Conservation (phyloP, 2,329 filamentous ascomycete genomes). For the Aspergillus sp. region DNA sequence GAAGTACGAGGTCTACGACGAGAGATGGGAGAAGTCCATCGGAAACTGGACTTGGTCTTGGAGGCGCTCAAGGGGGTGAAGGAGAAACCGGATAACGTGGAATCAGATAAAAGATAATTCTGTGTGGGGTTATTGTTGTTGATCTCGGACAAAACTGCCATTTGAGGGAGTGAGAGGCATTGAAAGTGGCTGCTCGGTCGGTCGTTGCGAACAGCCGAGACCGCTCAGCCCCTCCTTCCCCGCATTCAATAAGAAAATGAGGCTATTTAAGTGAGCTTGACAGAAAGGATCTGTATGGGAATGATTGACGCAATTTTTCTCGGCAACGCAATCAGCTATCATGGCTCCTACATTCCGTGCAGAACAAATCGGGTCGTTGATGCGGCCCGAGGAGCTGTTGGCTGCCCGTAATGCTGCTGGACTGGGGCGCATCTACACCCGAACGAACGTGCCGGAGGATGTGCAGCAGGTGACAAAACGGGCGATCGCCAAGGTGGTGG, state of each 20-base stretch:
- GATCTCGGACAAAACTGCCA: background rate
- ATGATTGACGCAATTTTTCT: too few species aligned
- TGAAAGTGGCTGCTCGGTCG: background rate
- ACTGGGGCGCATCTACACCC: background rate
- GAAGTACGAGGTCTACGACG: background rate
- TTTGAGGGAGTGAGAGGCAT: background rate
- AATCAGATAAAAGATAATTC: too few species aligned
- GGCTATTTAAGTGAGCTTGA: too few species aligned
- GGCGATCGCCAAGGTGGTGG: conserved; percentile 21
- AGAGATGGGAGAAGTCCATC: background rate
- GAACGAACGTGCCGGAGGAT: background rate
- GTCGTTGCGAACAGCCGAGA: background rate
- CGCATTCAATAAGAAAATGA: background rate
- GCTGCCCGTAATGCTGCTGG: conserved; percentile 17
- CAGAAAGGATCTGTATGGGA: too few species aligned
- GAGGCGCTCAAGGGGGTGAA: background rate
- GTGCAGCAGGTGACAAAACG: conserved; percentile 11
- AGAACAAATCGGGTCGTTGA: conserved; percentile 30
- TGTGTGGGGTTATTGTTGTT: too few species aligned
- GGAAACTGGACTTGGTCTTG: background rate
- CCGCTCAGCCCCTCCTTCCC: background rate
- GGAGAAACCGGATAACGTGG: background rate
- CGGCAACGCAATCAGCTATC: background rate
- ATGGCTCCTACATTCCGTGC: conserved; percentile 22
- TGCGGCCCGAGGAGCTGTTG: conserved; percentile 25